Base-by-base conservation (phyloP, 108 stramenopile species). In the Schizochytrium sp. region DNA sequence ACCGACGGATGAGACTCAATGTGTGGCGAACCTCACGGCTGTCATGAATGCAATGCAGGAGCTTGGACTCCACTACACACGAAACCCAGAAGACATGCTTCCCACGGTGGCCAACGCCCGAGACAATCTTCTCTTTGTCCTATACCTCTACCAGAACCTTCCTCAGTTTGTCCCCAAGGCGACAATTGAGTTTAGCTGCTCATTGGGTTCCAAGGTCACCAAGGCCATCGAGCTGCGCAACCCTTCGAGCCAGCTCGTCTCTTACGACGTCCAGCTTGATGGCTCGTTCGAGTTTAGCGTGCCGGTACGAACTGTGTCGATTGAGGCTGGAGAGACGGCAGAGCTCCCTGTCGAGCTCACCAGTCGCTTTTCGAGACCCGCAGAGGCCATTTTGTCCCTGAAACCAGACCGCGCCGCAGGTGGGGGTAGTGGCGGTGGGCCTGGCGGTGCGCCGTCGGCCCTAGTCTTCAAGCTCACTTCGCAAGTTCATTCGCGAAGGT, bases 211-310 rank as follows among this genome's bases (percentile, higher is more conserved):
- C 10, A 69, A 91, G 14, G 87, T 92, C 28, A 63, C 25, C n/a
- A 94, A 94, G 63, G 87, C 47, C 55, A 93, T 95, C 43, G 94
- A 94, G 88, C 90, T 95, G 59, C 89, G 76, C 58, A 95, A 95
- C 87, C 88, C 93, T 8, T 55, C 91, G 5, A 57, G 58, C 34
- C 91, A 89, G 58, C 44, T 69, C 43, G 72, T 94, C 34, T 53
- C 45, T 34, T 95, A 94, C 88, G 69, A 63, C 4, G 93, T 93
- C 23, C 51, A 63, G 34, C 72, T 95, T n/a, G 91, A 93, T 16
- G 94, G 94, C 0, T 72, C 45, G 4, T 48, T 47, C 18, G 94
- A 93, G 72, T 94, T 94, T 29, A 21, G 8, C 16, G 60, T 57
- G n/a, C 53, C 76, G 28, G 53, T 18, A 12, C 44, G 18, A 5